Percentiles rank a stretch among this genome's conserved stretches.
Conservation (phyloP, 768 basidiomycete genomes). For the Leucogyrophana mollusca region DNA sequence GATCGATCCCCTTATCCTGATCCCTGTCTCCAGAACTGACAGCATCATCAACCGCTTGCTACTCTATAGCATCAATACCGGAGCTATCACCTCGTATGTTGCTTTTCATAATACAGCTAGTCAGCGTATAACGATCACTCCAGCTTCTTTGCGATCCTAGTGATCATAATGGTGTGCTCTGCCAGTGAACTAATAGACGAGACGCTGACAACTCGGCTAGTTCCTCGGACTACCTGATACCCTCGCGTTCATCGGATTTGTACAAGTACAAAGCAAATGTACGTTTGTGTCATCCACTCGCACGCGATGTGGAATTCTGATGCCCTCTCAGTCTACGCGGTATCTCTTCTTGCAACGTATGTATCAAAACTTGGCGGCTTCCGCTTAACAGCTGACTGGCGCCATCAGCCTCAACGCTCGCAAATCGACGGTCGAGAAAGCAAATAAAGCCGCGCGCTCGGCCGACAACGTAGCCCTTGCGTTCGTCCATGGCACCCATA, state of each 20-base stretch:
- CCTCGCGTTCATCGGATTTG: constrained; percentile 8
- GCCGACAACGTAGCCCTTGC: neutral
- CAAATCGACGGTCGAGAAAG: neutral
- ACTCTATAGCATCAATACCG: constrained; percentile 17
- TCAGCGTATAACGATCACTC: neutral
- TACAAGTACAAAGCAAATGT: constrained; percentile 16
- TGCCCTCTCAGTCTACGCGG: constrained; percentile 10
- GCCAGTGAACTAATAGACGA: neutral
- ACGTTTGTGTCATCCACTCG: neutral
- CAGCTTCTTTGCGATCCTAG: constrained; percentile 10
- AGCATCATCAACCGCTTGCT: constrained; percentile 14
- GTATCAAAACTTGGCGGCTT: constrained; percentile 2
- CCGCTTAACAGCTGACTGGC: too few relatives aligned
- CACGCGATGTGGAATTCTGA: neutral
- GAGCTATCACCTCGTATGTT: constrained; percentile 12
- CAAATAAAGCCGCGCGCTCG: neutral
- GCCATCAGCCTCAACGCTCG: neutral
- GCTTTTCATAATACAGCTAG: too few relatives aligned
- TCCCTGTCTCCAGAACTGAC: neutral
- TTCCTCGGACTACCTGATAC: constrained; percentile 4
- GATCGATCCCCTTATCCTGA: neutral
- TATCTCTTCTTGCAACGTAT: constrained; percentile 17
- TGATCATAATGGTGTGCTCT: constrained; percentile 6
- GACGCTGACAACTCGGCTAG: neutral
- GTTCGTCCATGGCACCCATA: neutral